Percentiles rank a stretch among this genome's conserved stretches.
These are phyloP conservation scores for Kodamaea ohmeri DNA, from an alignment of 1,139 yeast genomes.

Conservation along the genomic window DNA sequence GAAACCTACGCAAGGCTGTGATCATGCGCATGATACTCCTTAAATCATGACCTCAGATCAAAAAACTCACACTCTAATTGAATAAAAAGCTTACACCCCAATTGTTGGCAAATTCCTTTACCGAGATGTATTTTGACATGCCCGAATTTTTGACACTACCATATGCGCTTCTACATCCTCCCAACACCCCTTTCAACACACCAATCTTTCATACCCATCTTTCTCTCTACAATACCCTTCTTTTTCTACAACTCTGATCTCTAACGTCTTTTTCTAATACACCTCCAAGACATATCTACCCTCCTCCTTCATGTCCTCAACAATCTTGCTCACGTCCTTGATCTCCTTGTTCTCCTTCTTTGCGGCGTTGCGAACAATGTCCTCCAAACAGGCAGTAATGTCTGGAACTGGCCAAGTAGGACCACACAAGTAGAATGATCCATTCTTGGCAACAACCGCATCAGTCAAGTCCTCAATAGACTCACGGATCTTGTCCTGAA, in stretches of 20 bases:
- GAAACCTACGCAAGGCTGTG: too few species aligned
- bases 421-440: slow-evolving; percentile 95
- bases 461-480: slow-evolving; percentile 68
- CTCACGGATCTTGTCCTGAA: slow-evolving; percentile 90
- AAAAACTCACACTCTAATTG: too few species aligned
- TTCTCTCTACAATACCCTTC: not conserved
- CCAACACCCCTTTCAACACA: too few species aligned
- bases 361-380: slow-evolving; percentile 74
- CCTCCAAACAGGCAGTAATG: slow-evolving; percentile 86
- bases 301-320: slow-evolving; percentile 90
- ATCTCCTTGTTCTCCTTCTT: slow-evolving; percentile 60
- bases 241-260: not conserved
- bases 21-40: too few species aligned
- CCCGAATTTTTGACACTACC: too few species aligned
- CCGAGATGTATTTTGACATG: too few species aligned
- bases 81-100: too few species aligned
- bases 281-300: slow-evolving; percentile 94
- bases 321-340: slow-evolving; percentile 68
- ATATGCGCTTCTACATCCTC: too few species aligned
- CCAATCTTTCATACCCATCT: not conserved
- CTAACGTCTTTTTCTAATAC: slow-evolving; percentile 43
- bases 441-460: slow-evolving; percentile 75
- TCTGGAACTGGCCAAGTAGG: slow-evolving; percentile 99
- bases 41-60: too few species aligned
- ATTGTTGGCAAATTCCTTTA: too few species aligned